These are phyloP conservation scores for Globisporangium cederbergense DNA, from an alignment of 352 stramenopile species.

Conservation along the genomic window DNA sequence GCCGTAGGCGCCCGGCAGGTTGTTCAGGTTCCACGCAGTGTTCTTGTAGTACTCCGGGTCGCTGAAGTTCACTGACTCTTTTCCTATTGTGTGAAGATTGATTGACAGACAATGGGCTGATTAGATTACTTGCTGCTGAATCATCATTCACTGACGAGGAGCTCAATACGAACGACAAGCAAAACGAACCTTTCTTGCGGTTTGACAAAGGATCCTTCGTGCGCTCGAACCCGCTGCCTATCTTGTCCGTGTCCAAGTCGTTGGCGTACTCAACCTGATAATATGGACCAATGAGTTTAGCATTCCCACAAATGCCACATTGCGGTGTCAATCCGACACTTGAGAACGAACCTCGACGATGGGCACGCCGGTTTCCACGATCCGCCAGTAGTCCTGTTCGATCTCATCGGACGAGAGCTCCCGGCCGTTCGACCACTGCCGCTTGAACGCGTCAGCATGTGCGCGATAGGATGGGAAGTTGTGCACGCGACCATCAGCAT, in stretches of 20 bases:
- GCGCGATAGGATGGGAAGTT: slow-evolving; percentile 58
- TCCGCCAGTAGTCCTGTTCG: slow-evolving; percentile 87
- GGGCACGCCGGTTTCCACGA: slow-evolving; percentile 62
- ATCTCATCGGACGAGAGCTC: slow-evolving; percentile 62
- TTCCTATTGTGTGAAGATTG: slow-evolving; percentile 16
- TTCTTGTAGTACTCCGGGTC: slow-evolving; percentile 71
- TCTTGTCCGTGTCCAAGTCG: slow-evolving; percentile 76
- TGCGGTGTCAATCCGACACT: too few relatives aligned
- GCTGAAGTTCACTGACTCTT: slow-evolving; percentile 47
- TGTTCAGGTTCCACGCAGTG: slow-evolving; percentile 97
- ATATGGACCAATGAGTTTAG: background rate
- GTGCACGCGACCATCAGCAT: slow-evolving; percentile 42
- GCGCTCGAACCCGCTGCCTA: slow-evolving; percentile 81
- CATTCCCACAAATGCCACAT: background rate
- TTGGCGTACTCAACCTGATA: slow-evolving; percentile 87
- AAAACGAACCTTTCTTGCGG: background rate
- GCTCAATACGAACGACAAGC: background rate
- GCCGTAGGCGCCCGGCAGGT: slow-evolving; percentile 90
- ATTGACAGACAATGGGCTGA: background rate
- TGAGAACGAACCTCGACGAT: slow-evolving; percentile 22
- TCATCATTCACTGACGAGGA: background rate
- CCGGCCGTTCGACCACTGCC: slow-evolving; percentile 43
- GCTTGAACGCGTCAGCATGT: slow-evolving; percentile 50
- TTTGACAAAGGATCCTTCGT: slow-evolving; percentile 18
- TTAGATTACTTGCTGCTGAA: background rate